A percentile compares a stretch with the other conserved stretches of the same genome.
These are phyloP conservation scores for Apodospora peruviana DNA, from an alignment of 495 filamentous ascomycete genomes.

Conservation along the genomic window DNA sequence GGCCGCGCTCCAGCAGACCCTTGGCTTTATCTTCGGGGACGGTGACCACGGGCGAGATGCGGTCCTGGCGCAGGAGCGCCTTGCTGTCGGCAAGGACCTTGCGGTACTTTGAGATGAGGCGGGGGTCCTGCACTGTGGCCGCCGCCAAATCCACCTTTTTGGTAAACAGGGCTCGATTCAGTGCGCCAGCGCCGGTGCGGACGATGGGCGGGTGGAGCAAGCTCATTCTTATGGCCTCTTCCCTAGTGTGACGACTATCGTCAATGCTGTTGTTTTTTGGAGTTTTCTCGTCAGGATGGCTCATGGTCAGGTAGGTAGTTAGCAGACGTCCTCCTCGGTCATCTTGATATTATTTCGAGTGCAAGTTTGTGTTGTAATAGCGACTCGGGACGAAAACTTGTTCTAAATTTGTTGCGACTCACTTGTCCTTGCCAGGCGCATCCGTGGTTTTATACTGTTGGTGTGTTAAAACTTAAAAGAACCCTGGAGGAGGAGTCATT, in stretches of 20 bases:
- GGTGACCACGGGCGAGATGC: constrained; percentile 50
- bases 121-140: constrained; percentile 67
- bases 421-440: neutral
- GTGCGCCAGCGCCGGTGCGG: constrained; percentile 53
- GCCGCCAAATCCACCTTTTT: constrained; percentile 70
- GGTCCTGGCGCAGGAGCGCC: constrained; percentile 51
- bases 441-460: neutral
- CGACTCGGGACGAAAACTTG: too few species aligned
- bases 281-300: neutral
- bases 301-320: constrained; percentile 2
- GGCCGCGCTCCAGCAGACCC: constrained; percentile 45
- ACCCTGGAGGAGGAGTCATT: too few species aligned
- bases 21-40: constrained; percentile 42
- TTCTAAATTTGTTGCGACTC: too few species aligned
- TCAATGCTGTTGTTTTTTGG: neutral
- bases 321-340: too few species aligned
- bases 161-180: constrained; percentile 80
- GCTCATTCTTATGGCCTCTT: constrained; percentile 21
- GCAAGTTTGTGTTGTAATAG: too few species aligned
- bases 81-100: constrained; percentile 49
- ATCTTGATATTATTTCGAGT: too few species aligned
- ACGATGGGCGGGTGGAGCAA: constrained; percentile 75
- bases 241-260: neutral
- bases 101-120: constrained; percentile 63
- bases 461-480: neutral